Conservation (phyloP, 495 filamentous ascomycete genomes). For the Aspergillus coremiiformis region DNA sequence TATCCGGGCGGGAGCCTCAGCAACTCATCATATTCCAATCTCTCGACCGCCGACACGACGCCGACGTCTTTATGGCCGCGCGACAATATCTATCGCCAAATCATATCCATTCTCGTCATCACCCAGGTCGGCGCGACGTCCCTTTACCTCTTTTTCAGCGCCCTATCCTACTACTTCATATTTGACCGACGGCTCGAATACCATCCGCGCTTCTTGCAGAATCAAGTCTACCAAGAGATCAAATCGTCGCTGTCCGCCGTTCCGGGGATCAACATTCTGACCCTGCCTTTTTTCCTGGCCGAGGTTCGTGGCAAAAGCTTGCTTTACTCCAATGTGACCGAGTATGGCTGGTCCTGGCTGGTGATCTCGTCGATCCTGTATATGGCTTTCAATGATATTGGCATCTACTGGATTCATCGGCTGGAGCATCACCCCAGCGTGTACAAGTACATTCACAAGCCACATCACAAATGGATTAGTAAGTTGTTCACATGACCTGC, state of each 20-base stretch:
- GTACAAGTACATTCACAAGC: constrained; percentile 86
- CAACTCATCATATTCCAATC: too few species aligned
- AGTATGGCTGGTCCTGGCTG: constrained; percentile 57
- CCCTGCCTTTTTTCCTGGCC: constrained; percentile 67
- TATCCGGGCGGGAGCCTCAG: too few species aligned
- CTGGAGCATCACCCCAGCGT: constrained; percentile 69
- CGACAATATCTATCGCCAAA: too few species aligned
- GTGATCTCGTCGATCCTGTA: constrained; percentile 73
- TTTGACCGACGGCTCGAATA: constrained; percentile 79
- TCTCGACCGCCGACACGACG: too few species aligned
- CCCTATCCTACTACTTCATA: constrained; percentile 73
- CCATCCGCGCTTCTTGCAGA: constrained; percentile 88
- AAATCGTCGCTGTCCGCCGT: constrained; percentile 59
- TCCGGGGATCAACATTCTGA: constrained; percentile 73
- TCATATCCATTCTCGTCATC: too few species aligned
- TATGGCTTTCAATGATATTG: constrained; percentile 80
- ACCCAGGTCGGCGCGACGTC: too few species aligned
- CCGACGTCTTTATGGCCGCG: too few species aligned
- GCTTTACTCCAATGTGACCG: constrained; percentile 66
- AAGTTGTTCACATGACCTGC: too few species aligned
- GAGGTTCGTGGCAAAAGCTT: constrained; percentile 83
- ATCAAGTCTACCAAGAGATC: constrained; percentile 83
- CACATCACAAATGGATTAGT: constrained; percentile 98
- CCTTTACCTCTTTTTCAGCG: constrained; percentile 64
- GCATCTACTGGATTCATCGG: constrained; percentile 92